These are phyloP conservation scores for Geotrichum ghanense DNA, from an alignment of 805 yeast species.

Conservation along the genomic window DNA sequence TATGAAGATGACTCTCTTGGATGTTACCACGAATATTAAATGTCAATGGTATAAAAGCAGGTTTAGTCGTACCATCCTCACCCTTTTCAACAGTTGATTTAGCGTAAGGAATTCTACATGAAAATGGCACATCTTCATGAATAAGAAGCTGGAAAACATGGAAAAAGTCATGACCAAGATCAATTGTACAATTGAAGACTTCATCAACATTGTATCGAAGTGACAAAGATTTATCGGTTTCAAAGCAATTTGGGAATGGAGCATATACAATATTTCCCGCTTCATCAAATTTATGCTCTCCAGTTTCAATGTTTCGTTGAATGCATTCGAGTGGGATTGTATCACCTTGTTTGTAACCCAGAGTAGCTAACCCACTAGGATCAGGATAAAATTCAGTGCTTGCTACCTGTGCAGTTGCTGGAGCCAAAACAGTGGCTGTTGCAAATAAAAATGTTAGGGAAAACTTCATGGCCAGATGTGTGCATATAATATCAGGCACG, in stretches of 20 bases:
- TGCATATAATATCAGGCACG: too few species aligned
- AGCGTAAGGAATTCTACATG: constrained; percentile 44
- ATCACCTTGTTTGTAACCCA: not conserved
- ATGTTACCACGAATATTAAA: constrained; percentile 57
- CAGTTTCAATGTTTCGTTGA: constrained; percentile 56
- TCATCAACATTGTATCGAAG: constrained; percentile 40
- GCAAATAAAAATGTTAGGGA: not conserved
- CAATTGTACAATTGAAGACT: constrained; percentile 48
- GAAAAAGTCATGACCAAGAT: constrained; percentile 50
- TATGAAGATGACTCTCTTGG: constrained; percentile 55
- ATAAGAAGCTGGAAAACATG: constrained; percentile 66
- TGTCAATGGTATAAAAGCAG: constrained; percentile 39
- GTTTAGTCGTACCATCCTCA: constrained; percentile 4
- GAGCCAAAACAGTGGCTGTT: not conserved
- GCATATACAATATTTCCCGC: constrained; percentile 42
- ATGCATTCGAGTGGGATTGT: constrained; percentile 38
- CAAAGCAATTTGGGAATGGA: constrained; percentile 51
- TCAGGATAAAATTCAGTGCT: not conserved
- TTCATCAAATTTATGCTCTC: constrained; percentile 64
- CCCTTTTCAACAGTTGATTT: not conserved
- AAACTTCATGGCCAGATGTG: not conserved
- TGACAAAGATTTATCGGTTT: constrained; percentile 49
- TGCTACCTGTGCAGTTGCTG: not conserved
- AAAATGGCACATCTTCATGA: constrained; percentile 67
- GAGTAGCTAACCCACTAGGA: not conserved